Base-by-base conservation (phyloP, 1,284 basidiomycete species). In the Wallemia ichthyophaga region DNA sequence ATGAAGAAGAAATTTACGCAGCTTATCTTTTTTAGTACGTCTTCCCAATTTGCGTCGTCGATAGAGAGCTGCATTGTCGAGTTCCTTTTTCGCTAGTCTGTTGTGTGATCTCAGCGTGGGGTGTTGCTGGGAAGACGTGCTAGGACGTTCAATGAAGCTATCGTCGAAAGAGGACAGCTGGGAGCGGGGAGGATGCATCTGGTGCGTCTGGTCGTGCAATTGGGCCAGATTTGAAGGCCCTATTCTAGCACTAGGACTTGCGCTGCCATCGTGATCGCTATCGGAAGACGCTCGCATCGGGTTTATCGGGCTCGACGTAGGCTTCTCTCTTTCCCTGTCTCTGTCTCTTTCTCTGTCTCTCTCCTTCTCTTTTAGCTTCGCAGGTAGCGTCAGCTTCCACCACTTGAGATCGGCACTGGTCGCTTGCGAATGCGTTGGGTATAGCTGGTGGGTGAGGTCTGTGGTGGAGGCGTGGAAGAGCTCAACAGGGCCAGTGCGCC, bases 1-100 rank as follows among this genome's bases (percentile, higher is more conserved):
- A 33, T 62, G 61, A 62, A 61, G 66, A 3, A 48, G n/a, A 48
- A 48, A 48, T 21, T 48, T 48, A 3, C 37, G 7, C 5, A 48
- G 37, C n/a, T 48, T 48, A 21, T 48, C 37, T 48, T 48, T 48
- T 5, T 21, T 13, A 48, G 37, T 48, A 17, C 37, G 11, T 48
- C n/a, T 48, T 3, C 37, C 37, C n/a, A 48, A 21, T 48, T 48
- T 48, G n/a, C n/a, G 37, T 21, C 37, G 11, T 21, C 37, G 11
- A 48, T 48, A 19, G 7, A 11, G 37, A 11, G 37, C 37, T 11
- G 37, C 37, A 21, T 48, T 21, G n/a, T 48, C 37, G 11, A 48
- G n/a, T 21, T 48, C 37, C 11, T 13, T 17, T 48, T 21, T 48
- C 13, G 37, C 37, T 5, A 48, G 11, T 15, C n/a, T 11, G 11